Evolutionary conservation across 129 eudicot genomes (phyloP).

Genomic region (Gnaphalium uliginosum): DNA sequence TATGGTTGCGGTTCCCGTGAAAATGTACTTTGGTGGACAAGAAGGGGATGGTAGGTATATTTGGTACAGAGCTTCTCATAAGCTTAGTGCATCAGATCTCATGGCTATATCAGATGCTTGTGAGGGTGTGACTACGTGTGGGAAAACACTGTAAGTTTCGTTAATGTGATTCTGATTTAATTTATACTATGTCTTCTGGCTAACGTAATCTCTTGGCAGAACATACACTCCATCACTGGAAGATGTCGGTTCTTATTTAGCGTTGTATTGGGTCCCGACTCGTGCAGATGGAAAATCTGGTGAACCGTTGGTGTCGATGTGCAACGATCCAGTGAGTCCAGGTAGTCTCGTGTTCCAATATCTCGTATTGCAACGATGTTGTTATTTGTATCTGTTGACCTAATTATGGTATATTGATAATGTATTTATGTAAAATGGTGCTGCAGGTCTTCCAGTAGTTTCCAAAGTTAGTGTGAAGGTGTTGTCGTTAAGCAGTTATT

Average conservation of each 20-base stretch:
- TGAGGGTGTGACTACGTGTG: constrained; percentile 55
- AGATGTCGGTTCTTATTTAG: constrained; percentile 84
- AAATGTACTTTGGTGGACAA: constrained; percentile 83
- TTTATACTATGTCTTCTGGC: constrained; percentile 1
- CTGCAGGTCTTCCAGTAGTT: constrained; percentile 77
- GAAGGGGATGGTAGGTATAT: constrained; percentile 77
- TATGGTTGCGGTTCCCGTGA: constrained; percentile 59
- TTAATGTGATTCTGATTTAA: constrained; percentile 14
- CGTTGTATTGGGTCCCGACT: constrained; percentile 87
- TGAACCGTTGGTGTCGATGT: constrained; percentile 61
- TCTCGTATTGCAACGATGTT: background rate
- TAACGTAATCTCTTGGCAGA: constrained; percentile 45
- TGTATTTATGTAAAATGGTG: constrained; percentile 10
- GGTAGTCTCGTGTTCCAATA: constrained; percentile 42
- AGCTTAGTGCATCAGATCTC: constrained; percentile 50
- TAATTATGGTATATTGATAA: constrained; percentile 13
- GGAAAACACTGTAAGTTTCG: constrained; percentile 59
- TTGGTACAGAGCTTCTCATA: constrained; percentile 71
- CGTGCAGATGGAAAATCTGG: constrained; percentile 83
- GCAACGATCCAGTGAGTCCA: constrained; percentile 69
- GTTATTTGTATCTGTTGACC: background rate
- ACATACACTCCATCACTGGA: constrained; percentile 80
- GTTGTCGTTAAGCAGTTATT: constrained; percentile 47
- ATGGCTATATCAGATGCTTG: constrained; percentile 45
- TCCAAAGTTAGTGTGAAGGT: constrained; percentile 58